Evolutionary conservation across 1,139 yeast species (phyloP), one percentile per base, ranked within the genome.

Genomic region (Geotrichum klebahnii): DNA sequence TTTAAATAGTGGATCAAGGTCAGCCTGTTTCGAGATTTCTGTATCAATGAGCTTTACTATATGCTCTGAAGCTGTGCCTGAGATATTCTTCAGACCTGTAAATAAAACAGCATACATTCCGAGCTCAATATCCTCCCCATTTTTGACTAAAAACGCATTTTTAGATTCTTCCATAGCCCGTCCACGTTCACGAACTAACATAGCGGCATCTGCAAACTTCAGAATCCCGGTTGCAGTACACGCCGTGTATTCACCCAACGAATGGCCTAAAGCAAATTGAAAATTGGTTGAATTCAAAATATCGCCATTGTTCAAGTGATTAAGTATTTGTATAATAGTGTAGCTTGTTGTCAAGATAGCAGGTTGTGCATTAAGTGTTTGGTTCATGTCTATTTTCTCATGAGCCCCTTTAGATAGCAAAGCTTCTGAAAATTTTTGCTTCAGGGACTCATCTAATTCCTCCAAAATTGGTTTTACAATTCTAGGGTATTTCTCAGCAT

Each of bases 231-330:
- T 66, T 6, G 77, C 68, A 1, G 73, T 62, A 48, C 76, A 66
- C 0, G 83, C 81, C 0, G 82, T 68, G 59, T 77, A 80, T 61
- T 81, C 85, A 2, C 86, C 86, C 12, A 81, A 67, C 1, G 85
- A 80, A 61, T 81, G 86, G 40, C 86, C 86, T 56, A 78, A 56
- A 1, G 74, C 53, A 51, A 57, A 71, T 12, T 60, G 54, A 16
- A 57, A 46, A 22, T 55, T 44, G 3, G 46, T 40, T 31, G 5
- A 19, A 63, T 58, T 43, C 66, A 55, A 51, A 62, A 63, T 26
- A 34, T 29, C 20, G 45, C 42, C 40, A 40, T 14, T 45, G 50
- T 9, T 65, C 43, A 22, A 62, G n/a, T 61, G 53, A 38, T 64
- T 57, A 35, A 74, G 53, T 2, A 73, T 57, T 46, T 68, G 60